phyloP scores from a whole-genome alignment of 1,284 basidiomycete species.

The Leccinum griseonigrum region DNA sequence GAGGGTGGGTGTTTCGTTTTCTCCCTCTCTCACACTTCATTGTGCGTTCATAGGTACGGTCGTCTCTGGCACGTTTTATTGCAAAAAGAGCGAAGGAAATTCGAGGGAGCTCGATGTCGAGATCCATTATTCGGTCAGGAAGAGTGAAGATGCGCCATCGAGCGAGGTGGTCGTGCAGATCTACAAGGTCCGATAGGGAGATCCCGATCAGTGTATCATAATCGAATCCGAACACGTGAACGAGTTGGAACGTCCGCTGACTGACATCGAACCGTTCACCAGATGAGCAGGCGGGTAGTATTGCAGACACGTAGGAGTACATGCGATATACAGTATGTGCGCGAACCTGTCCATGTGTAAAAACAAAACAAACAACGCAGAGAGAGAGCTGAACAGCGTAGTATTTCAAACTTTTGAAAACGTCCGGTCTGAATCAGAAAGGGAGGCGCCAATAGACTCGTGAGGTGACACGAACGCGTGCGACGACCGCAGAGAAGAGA shows the following conservation, averaged over 20 bases:
- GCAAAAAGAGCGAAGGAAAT: constrained; percentile 80
- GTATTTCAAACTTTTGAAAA: neutral
- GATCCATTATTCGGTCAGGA: constrained; percentile 75
- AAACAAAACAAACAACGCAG: neutral
- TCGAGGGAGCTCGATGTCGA: constrained; percentile 90
- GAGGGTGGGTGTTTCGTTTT: constrained; percentile 52
- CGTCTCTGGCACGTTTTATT: constrained; percentile 82
- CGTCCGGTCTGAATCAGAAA: constrained; percentile 5
- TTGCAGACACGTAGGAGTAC: constrained; percentile 19
- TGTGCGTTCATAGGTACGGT: constrained; percentile 51
- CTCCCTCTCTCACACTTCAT: accelerated
- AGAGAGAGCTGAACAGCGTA: neutral
- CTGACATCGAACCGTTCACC: neutral
- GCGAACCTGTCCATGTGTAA: constrained; percentile 5
- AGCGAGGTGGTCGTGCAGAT: constrained; percentile 64
- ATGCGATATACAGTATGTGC: constrained; percentile 4
- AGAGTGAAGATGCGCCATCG: constrained; percentile 28
- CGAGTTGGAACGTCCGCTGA: neutral
- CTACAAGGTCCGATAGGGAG: constrained; percentile 66
- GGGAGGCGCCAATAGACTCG: neutral
- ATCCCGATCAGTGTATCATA: constrained; percentile 39
- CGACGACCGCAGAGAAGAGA: constrained; percentile 11
- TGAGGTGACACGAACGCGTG: neutral
- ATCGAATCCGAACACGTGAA: neutral
- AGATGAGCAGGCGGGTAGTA: neutral